These are phyloP conservation scores for Brassica cretica DNA, from an alignment of 345 rosid species.

Conservation along the genomic window DNA sequence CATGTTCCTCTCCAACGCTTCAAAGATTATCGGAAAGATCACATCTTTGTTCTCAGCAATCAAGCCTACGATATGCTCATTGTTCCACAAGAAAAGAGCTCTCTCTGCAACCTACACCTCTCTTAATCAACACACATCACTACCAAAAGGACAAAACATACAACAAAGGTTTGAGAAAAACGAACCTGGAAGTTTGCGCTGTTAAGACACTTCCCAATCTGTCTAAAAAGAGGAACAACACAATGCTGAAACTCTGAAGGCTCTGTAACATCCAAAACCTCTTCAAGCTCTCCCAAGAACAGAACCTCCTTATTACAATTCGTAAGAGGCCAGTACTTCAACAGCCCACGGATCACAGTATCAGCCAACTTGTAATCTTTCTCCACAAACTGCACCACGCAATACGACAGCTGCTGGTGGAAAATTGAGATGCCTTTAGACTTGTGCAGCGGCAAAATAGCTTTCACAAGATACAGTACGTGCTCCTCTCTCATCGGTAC, in stretches of 20 bases:
- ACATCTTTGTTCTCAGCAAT: constrained; percentile 51
- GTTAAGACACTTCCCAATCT: constrained; percentile 50
- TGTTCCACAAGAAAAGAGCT: constrained; percentile 66
- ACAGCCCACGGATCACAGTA: constrained; percentile 46
- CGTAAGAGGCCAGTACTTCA: constrained; percentile 55
- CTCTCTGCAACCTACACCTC: constrained; percentile 59
- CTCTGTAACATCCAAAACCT: constrained; percentile 45
- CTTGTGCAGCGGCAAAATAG: constrained; percentile 52
- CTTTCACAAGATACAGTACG: constrained; percentile 48
- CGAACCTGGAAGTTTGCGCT: constrained; percentile 54
- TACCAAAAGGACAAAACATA: not conserved
- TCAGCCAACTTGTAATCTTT: constrained; percentile 52
- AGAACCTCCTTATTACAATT: constrained; percentile 53
- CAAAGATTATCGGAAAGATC: constrained; percentile 58
- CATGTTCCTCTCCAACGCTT: constrained; percentile 58
- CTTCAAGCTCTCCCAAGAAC: constrained; percentile 54
- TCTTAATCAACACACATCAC: constrained; percentile 18
- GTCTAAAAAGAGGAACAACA: constrained; percentile 50
- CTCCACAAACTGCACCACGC: constrained; percentile 51
- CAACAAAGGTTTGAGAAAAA: constrained; percentile 4
- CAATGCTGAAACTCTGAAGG: constrained; percentile 42
- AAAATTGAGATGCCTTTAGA: constrained; percentile 41
- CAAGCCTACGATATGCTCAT: constrained; percentile 54
- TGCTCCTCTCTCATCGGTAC: constrained; percentile 57
- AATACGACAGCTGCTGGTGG: constrained; percentile 48